Conservation (phyloP, 805 yeast species). For the Pichia kluyveri region DNA sequence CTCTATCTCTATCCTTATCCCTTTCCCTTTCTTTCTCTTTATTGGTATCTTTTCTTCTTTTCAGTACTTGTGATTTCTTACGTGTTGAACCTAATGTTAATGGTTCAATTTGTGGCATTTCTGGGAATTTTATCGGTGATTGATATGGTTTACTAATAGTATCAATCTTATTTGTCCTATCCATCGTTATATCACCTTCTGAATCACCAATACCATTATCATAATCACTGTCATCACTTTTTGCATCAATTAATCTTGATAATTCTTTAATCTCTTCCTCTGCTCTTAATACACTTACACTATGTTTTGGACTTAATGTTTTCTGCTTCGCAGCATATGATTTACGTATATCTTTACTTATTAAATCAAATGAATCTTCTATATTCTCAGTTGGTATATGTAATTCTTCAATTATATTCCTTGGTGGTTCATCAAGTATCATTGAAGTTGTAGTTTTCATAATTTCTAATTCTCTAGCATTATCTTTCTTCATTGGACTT, state of each 20-base stretch:
- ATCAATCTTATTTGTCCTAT: constrained; percentile 24
- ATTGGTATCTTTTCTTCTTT: constrained; percentile 5
- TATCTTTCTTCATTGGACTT: constrained; percentile 12
- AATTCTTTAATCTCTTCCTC: constrained; percentile 15
- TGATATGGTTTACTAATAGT: constrained; percentile 15
- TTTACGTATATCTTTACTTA: constrained; percentile 23
- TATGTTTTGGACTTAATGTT: neutral
- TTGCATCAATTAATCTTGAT: constrained; percentile 13
- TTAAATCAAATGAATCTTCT: constrained; percentile 24
- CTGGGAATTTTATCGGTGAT: constrained; percentile 26
- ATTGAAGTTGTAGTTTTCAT: constrained; percentile 12
- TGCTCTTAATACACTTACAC: neutral
- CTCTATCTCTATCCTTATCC: no score
- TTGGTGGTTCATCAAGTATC: constrained; percentile 2
- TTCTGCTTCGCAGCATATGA: constrained; percentile 20
- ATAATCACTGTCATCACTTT: constrained; percentile 12
- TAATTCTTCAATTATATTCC: neutral
- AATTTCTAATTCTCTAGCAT: constrained; percentile 13
- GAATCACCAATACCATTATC: constrained; percentile 10
- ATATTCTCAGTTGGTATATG: no score
- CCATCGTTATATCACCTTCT: constrained; percentile 18
- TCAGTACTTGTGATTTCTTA: constrained; percentile 19
- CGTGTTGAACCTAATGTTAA: constrained; percentile 19
- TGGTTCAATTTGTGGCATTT: constrained; percentile 26
- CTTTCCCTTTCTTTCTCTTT: neutral